Evolutionary conservation across 805 yeast genomes (phyloP), one percentile per base, ranked within the genome.

Genomic region (Candida xyloterini): DNA sequence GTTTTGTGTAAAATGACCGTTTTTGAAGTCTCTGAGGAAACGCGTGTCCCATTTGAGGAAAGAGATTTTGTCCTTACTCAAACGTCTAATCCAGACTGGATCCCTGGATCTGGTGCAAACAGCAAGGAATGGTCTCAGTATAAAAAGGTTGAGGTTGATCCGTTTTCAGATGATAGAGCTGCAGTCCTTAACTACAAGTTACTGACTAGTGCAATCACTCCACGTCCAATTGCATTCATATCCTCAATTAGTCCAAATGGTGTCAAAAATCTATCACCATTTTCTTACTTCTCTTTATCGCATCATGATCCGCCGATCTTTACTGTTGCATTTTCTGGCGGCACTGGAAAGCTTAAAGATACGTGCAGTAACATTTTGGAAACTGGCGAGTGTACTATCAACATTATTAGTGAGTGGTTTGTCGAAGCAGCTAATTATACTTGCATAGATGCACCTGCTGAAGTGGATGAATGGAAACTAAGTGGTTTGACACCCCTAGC

Each of bases 391-490:
- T 66, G 71, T 37, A 74, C 81, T 14, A 68, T 79, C 49, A 79
- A 72, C 53, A 66, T 79, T 33, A 68, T 79, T 30, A 66, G 77
- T 37, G 85, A 80, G 56, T 79, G 82, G 83, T 75, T 78, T 46
- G 59, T 71, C 20, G 84, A 79, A 44, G 84, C 84, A 16, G 81
- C 84, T 7, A 78, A 80, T 52, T 70, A 60, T 42, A 57, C 76
- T 10, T 59, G 72, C 14, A 65, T 63, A 21, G 59, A 68, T 46
- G 68, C 78, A 1, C 84, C 84, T 4, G 31, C 52, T 0, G 74
- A 62, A 3, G 65, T 71, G 11, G 74, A 72, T 46, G 86, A 79
- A 55, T 80, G 81, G 78, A 63, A 69, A 39, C 54, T 75, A 27
- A 52, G 72, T 15, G 84, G 84, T 0, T 61, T 79, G 42, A 74